phyloP scores from a whole-genome alignment of 371 early-diverging fungal species.

The Mortierella sp. region DNA sequence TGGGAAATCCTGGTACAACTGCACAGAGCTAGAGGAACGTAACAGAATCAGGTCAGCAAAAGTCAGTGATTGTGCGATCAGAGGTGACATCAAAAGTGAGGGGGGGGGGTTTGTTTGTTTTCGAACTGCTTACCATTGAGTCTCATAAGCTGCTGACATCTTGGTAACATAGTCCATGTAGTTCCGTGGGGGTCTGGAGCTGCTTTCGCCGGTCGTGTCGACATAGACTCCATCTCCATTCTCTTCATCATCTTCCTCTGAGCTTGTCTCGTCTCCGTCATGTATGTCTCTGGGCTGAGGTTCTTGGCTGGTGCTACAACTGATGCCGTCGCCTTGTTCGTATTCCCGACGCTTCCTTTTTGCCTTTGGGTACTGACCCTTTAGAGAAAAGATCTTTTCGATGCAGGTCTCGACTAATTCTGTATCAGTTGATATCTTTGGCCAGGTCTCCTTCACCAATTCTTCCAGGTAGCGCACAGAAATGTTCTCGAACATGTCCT shows the following conservation, averaged over 20 bases:
- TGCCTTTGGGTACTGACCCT: constrained; percentile 34
- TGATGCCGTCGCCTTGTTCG: neutral
- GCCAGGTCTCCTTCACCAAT: constrained; percentile 18
- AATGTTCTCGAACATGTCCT: constrained; percentile 39
- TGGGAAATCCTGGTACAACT: constrained; percentile 50
- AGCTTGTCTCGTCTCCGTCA: neutral
- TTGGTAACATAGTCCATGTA: constrained; percentile 15
- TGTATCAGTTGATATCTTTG: constrained; percentile 7
- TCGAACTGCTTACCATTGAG: constrained; percentile 16
- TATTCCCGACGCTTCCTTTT: constrained; percentile 25
- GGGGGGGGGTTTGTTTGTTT: too few relatives aligned
- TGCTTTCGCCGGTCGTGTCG: neutral
- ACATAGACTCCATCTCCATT: neutral
- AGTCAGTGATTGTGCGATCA: too few relatives aligned
- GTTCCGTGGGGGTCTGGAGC: constrained; percentile 9
- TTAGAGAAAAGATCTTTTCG: constrained; percentile 23
- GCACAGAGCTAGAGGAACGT: constrained; percentile 17
- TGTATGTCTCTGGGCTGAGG: neutral
- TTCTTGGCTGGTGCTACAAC: too few relatives aligned
- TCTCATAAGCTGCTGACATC: constrained; percentile 17
- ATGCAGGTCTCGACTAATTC: constrained; percentile 42
- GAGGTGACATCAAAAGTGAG: too few relatives aligned
- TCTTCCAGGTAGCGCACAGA: constrained; percentile 24
- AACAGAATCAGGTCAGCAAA: neutral
- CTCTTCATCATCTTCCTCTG: constrained; percentile 10